Evolutionary conservation across 257 asterid species (phyloP).

Genomic region (Fraxinus excelsior): DNA sequence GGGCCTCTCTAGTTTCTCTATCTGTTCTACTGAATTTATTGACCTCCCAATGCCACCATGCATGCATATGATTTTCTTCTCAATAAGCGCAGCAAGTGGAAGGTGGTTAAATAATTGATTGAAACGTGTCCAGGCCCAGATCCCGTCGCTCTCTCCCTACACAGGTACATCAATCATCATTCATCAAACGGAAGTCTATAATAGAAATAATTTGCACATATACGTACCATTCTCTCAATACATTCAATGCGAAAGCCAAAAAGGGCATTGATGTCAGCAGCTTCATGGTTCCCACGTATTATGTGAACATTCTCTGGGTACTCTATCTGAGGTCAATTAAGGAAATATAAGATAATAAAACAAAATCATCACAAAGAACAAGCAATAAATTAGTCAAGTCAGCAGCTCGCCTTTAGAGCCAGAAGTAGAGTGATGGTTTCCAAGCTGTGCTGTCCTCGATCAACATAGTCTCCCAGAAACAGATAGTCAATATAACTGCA

Average conservation of each 20-base stretch:
- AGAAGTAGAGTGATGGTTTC: slow-evolving; percentile 97
- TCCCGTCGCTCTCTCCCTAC: slow-evolving; percentile 98
- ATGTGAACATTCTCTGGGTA: slow-evolving; percentile 92
- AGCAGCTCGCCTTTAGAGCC: slow-evolving; percentile 79
- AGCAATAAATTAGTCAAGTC: not conserved
- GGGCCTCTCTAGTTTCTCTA: slow-evolving; percentile 98
- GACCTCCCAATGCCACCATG: slow-evolving; percentile 99
- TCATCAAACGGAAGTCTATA: slow-evolving; percentile 30
- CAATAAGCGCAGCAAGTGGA: slow-evolving; percentile 95
- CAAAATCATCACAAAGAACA: not conserved
- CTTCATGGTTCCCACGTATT: slow-evolving; percentile 99
- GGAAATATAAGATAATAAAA: slow-evolving; percentile 1
- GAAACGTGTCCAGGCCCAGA: slow-evolving; percentile 99
- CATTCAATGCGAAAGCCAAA: slow-evolving; percentile 99
- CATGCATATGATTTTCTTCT: slow-evolving; percentile 98
- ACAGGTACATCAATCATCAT: slow-evolving; percentile 24
- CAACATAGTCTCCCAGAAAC: slow-evolving; percentile 98
- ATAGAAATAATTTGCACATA: not conserved
- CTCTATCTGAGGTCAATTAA: slow-evolving; percentile 63
- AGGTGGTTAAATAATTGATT: slow-evolving; percentile 93
- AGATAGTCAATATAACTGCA: slow-evolving; percentile 96
- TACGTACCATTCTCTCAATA: slow-evolving; percentile 95
- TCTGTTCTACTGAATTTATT: slow-evolving; percentile 87
- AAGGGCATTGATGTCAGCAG: slow-evolving; percentile 98
- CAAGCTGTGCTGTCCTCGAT: slow-evolving; percentile 99